Base-by-base conservation (phyloP, 2,329 filamentous ascomycete species). In the Pyricularia grisea region DNA sequence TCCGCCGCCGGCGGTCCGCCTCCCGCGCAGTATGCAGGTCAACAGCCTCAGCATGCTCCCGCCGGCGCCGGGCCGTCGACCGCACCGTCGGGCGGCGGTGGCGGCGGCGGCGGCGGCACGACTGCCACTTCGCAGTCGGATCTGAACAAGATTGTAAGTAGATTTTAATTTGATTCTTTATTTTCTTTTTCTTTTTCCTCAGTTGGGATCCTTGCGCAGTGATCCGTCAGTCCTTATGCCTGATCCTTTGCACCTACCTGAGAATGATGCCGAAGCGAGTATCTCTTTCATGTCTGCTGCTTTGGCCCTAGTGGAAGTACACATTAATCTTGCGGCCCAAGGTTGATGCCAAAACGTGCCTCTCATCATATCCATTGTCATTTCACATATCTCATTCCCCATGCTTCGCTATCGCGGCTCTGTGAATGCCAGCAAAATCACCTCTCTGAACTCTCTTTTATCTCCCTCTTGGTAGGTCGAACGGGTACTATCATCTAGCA, bases 81-180 rank as follows among this genome's bases (percentile, higher is more conserved):
- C 31, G 30, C 64, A 12, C 64, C 64, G 9, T 66, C 64, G 30
- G 30, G 27, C 27, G 27, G 27, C 27, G 27, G 27, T 4, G 27
- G 27, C 11, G 31, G 33, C 33, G 33, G 33, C 9, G 60, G 60
- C 27, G 60, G 60, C 9, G 28, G 28, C 60, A 30, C 60, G 60
- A 63, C 60, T 63, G 71, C 80, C 1, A 74, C 79, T 25, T 78
- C 81, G 11, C 89, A 93, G 80, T 93, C 91, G 2, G 93, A 97
- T 76, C 80, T 97, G 1, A 98, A 98, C 75, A 93, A 97, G 74
- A 98, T 98, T 79, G 94, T 97, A 85, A 86, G 94, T 82, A 33
- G 14, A 83, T 65, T 67, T 60, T 17, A 50, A 66, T 69, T 33
- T 71, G n/a, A 61, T n/a, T 66, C 20, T 60, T 31, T 23, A 27